Evolutionary conservation across 2,329 filamentous ascomycete species (phyloP).

Genomic region (Xylariomycetidae sp.): DNA sequence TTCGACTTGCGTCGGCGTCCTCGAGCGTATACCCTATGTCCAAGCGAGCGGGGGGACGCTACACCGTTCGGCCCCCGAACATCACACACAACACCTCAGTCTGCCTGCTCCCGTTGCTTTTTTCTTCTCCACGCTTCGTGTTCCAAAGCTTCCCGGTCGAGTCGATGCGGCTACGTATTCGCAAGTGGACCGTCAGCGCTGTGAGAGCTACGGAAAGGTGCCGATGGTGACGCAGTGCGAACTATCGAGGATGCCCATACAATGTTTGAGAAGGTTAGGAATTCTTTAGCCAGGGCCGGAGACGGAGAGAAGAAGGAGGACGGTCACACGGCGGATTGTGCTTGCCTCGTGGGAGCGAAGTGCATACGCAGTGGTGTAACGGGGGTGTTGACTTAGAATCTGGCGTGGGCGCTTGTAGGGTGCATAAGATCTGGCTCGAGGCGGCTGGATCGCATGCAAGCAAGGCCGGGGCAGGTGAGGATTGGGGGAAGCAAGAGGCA

Average conservation of each 20-base stretch:
- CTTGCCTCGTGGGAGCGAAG: constrained; percentile 23
- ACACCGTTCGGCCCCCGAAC: constrained; percentile 34
- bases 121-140: constrained; percentile 21
- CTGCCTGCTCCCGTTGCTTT: constrained; percentile 33
- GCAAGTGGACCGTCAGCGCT: constrained; percentile 15
- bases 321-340: constrained; percentile 22
- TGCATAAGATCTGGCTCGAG: constrained; percentile 24
- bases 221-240: constrained; percentile 17
- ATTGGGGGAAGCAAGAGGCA: constrained; percentile 23
- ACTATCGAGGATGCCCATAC: constrained; percentile 3
- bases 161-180: constrained; percentile 13
- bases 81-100: constrained; percentile 35
- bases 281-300: too few relatives aligned
- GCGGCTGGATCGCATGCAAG: constrained; percentile 19
- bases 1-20: constrained; percentile 23
- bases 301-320: background rate
- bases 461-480: constrained; percentile 19
- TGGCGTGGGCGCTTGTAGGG: constrained; percentile 24
- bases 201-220: constrained; percentile 20
- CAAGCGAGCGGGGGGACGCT: constrained; percentile 32
- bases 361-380: constrained; percentile 26
- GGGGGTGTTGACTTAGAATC: constrained; percentile 19
- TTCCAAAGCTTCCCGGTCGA: constrained; percentile 13
- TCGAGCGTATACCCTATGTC: constrained; percentile 31
- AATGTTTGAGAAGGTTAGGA: constrained; percentile 4